Evolutionary conservation across 2,329 filamentous ascomycete genomes (phyloP).

Genomic region (Pyrenochaeta sp.): DNA sequence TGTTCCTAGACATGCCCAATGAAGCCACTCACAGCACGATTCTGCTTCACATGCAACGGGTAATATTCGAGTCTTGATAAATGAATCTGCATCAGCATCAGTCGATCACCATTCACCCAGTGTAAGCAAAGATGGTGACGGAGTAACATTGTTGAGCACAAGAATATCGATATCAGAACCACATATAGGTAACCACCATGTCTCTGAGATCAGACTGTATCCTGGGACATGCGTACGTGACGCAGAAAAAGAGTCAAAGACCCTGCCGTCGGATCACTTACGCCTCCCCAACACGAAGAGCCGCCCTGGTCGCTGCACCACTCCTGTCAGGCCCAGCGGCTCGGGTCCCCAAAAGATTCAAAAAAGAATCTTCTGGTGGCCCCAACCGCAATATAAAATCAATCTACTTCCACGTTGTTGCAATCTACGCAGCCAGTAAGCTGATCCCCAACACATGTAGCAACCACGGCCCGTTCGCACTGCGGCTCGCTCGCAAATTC

Average conservation of each 20-base stretch:
- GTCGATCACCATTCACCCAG: no score
- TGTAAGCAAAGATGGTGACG: no score
- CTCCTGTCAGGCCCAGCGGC: conserved; percentile 2
- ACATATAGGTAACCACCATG: no score
- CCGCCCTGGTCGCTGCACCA: conserved; percentile 1
- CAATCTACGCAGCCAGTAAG: conserved; percentile 5
- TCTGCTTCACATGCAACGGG: no score
- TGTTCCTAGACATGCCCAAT: no score
- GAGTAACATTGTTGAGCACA: no score
- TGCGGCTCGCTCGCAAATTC: conserved; percentile 1
- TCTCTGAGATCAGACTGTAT: no score
- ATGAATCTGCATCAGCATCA: no score
- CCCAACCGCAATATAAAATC: conserved; percentile 8
- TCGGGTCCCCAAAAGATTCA: background rate
- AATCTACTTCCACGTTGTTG: conserved; percentile 24
- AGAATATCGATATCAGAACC: no score
- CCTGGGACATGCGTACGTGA: background rate
- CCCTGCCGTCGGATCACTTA: conserved; percentile 5
- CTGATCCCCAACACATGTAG: conserved; percentile 14
- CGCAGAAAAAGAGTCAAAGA: no score
- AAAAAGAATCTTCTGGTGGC: background rate
- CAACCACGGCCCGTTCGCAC: conserved; percentile 12
- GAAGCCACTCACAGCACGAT: no score
- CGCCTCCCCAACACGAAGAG: conserved; percentile 7
- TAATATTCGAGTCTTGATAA: no score